phyloP scores from a whole-genome alignment of 208 protist genomes.

The Trypanosoma boissoni region DNA sequence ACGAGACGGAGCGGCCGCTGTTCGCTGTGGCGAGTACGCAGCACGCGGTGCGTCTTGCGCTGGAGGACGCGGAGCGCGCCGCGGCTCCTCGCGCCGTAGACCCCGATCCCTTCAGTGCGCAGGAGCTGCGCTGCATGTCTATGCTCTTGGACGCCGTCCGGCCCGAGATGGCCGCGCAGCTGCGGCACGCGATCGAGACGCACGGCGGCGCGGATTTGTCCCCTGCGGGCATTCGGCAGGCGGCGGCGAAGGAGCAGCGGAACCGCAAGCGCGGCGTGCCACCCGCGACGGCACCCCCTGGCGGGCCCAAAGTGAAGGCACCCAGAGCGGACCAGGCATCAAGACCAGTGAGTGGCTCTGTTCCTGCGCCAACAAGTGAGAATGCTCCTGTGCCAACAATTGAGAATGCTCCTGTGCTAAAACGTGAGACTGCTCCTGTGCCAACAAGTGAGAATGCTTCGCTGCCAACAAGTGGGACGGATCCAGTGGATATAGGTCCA shows the following conservation, averaged over 20 bases:
- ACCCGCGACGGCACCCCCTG: no score
- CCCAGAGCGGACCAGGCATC: no score
- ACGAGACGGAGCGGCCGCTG: slow-evolving; percentile 37
- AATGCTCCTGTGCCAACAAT: no score
- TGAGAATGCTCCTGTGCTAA: no score
- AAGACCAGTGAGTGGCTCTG: no score
- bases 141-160: slow-evolving; percentile 45
- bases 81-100: neutral
- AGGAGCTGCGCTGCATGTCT: slow-evolving; percentile 57
- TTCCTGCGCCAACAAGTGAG: no score
- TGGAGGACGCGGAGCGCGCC: neutral
- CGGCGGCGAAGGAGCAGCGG: slow-evolving; percentile 14
- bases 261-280: slow-evolving; percentile 26
- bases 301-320: no score
- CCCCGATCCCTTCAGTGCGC: slow-evolving; percentile 24
- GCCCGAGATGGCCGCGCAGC: slow-evolving; percentile 26
- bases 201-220: slow-evolving; percentile 31
- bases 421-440: no score
- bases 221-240: slow-evolving; percentile 4
- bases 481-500: neutral
- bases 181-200: slow-evolving; percentile 26
- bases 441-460: no score
- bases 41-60: slow-evolving; percentile 1
- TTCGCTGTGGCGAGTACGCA: slow-evolving; percentile 25
- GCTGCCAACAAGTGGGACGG: no score